Base-by-base conservation (phyloP, 75 land plant species). In the Sequoiadendron giganteum region DNA sequence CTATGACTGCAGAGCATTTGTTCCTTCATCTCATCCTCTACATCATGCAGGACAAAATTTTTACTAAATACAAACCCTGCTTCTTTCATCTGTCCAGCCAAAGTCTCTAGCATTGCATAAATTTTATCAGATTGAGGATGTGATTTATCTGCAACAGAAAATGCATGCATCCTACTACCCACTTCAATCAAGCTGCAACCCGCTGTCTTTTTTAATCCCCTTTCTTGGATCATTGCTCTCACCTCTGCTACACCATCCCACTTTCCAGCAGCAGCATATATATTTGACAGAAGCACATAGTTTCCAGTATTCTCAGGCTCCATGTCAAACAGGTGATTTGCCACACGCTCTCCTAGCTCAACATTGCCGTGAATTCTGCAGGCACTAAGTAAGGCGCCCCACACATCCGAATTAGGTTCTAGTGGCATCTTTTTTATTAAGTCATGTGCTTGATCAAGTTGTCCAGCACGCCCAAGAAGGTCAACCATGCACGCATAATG, bases 1-100 rank as follows among this genome's bases (percentile, higher is more conserved):
- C 87, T 86, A n/a, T 86, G 87, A 54, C 52, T 81, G 65, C 61
- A 85, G 87, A 94, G 78, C 55, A 87, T 91, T 61, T 84, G 90
- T 86, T 92, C 92, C 88, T 90, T 91, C 68, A 91, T 92, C 87
- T 92, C 95, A 39, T 92, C 90, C 34, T 88, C 89, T 15, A 92
- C 87, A 90, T 90, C 92, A 92, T 88, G 88, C 16, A 89, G 19
- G 49, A 94, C 93, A 30, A 85, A 49, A 25, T 91, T 91, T 0
- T 87, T 86, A 6, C 36, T 73, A 28, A 87, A 85, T 19, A 56
- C 36, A 65, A 42, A 81, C 49, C 84, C 84, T 45, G 52, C 84
- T 10, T 81, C 84, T 47, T 81, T 45, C 84, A 81, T 81, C 83
- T 81, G 83, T 14, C 47, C 47, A 28, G 84, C 45, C 84, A 81